phyloP scores from a whole-genome alignment of 768 basidiomycete genomes.

The Podaxis mareebaensis region DNA sequence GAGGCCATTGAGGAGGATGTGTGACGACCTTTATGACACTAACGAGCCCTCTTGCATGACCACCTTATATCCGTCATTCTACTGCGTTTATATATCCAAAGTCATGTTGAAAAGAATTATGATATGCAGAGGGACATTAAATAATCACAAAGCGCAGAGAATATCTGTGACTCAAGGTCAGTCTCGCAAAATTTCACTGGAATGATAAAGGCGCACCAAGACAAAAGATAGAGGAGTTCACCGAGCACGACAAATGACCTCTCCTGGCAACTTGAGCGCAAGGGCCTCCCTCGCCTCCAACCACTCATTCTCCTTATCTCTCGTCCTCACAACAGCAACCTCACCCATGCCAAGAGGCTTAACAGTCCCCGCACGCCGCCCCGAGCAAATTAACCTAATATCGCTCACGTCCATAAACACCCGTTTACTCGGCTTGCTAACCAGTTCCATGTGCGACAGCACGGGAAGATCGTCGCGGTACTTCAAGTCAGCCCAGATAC shows the following conservation, averaged over 20 bases:
- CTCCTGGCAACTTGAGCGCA: slow-evolving; percentile 73
- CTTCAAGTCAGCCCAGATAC: slow-evolving; percentile 95
- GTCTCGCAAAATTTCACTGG: not conserved
- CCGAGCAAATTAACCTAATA: slow-evolving; percentile 77
- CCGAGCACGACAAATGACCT: slow-evolving; percentile 82
- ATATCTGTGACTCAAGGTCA: not conserved
- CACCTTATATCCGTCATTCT: slow-evolving; percentile 14
- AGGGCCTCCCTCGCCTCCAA: slow-evolving; percentile 93
- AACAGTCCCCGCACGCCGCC: slow-evolving; percentile 77
- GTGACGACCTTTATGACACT: not conserved
- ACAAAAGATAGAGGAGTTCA: slow-evolving; percentile 22
- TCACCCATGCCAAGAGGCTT: slow-evolving; percentile 91
- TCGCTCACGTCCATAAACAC: slow-evolving; percentile 76
- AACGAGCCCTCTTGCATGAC: not conserved
- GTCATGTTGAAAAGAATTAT: not conserved
- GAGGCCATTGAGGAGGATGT: not conserved
- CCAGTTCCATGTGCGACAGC: slow-evolving; percentile 72
- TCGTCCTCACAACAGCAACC: slow-evolving; percentile 81
- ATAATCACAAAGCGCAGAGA: not conserved
- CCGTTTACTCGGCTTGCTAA: slow-evolving; percentile 82
- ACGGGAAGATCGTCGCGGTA: slow-evolving; percentile 91
- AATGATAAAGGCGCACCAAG: not conserved
- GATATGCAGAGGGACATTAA: not conserved
- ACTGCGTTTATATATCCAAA: slow-evolving; percentile 5
- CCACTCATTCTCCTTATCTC: slow-evolving; percentile 74